Percentiles rank a stretch among this genome's conserved stretches.
Conservation (phyloP, 257 asterid genomes). For the Voacanga thouarsii region DNA sequence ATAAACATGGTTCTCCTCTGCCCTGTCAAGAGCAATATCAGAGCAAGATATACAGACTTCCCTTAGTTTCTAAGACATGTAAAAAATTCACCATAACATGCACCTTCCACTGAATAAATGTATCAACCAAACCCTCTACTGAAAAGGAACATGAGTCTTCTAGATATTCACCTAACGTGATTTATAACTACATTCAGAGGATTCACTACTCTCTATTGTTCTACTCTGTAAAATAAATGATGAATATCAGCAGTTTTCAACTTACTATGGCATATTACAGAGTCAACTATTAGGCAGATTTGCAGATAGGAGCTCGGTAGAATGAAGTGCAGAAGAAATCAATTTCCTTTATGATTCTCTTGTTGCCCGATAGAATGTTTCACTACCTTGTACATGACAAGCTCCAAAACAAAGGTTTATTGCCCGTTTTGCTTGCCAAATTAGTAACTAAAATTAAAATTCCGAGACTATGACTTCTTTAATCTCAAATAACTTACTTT, state of each 20-base stretch:
- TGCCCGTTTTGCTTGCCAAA: background rate
- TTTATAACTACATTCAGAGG: background rate
- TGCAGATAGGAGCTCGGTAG: background rate
- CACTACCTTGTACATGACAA: too few relatives aligned
- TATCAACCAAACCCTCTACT: background rate
- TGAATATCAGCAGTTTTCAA: background rate
- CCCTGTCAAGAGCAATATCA: constrained; percentile 49
- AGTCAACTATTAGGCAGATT: background rate
- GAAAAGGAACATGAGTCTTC: background rate
- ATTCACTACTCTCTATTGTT: background rate
- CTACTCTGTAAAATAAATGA: background rate
- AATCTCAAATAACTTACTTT: background rate
- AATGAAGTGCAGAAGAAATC: background rate
- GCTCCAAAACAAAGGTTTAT: background rate
- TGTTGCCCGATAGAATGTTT: background rate
- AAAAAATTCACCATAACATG: background rate
- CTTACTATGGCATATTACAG: background rate
- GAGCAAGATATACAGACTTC: background rate
- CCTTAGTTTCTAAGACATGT: background rate
- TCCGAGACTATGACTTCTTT: background rate
- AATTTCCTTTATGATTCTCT: background rate
- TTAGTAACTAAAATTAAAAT: background rate
- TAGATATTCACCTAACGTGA: background rate
- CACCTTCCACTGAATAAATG: background rate
- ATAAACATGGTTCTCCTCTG: constrained; percentile 94